Percentiles rank a stretch among this genome's conserved stretches.
phyloP scores from a whole-genome alignment of 2,329 filamentous ascomycete species.

The Colletotrichum brevisporum region DNA sequence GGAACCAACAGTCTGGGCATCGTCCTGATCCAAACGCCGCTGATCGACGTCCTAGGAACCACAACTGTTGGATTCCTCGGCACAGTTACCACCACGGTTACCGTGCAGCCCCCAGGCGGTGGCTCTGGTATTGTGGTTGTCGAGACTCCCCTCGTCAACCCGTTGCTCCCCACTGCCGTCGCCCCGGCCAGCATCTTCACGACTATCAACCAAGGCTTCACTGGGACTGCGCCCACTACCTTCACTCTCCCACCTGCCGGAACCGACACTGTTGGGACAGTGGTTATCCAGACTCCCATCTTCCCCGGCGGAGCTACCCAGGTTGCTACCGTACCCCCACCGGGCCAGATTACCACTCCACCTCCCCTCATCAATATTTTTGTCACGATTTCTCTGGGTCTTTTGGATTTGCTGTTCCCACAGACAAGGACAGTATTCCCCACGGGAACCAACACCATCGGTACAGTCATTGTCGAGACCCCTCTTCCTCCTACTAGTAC shows the following conservation, averaged over 20 bases:
- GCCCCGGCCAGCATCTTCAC: constrained; percentile 21
- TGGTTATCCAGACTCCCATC: constrained; percentile 35
- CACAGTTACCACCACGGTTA: constrained; percentile 20
- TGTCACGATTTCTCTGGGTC: not conserved
- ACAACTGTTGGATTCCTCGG: constrained; percentile 31
- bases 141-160: constrained; percentile 25
- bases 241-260: constrained; percentile 28
- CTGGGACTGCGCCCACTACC: constrained; percentile 15
- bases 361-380: constrained; percentile 9
- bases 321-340: not conserved
- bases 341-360: not conserved
- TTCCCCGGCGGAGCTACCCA: constrained; percentile 11
- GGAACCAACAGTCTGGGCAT: constrained; percentile 20
- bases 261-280: constrained; percentile 21
- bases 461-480: constrained; percentile 23
- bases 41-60: constrained; percentile 18
- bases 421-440: not conserved
- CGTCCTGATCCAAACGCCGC: constrained; percentile 33
- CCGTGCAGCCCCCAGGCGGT: constrained; percentile 30
- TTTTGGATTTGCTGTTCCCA: not conserved
- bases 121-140: constrained; percentile 36
- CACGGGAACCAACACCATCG: constrained; percentile 5
- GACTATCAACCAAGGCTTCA: constrained; percentile 25
- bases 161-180: not conserved
- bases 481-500: not conserved